phyloP scores from a whole-genome alignment of 2,329 filamentous ascomycete species.

The Fusarium falciforme region DNA sequence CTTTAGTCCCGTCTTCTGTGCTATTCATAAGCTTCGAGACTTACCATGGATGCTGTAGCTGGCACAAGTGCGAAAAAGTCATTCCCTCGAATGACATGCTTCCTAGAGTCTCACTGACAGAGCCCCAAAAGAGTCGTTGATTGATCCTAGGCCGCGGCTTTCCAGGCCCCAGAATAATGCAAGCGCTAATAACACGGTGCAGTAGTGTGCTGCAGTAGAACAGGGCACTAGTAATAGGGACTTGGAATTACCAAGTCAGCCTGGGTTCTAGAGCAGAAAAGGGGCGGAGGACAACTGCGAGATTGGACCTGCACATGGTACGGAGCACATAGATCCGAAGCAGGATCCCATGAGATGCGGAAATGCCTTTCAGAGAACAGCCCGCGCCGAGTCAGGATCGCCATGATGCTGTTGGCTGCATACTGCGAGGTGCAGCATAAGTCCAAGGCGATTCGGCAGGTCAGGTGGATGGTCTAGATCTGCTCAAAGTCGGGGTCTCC shows the following conservation, averaged over 20 bases:
- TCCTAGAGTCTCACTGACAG: background rate
- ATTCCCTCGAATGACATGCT: background rate
- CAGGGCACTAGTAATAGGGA: constrained; percentile 22
- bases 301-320: constrained; percentile 4
- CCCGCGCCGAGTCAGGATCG: constrained; percentile 16
- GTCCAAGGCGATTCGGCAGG: constrained; percentile 24
- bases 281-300: constrained; percentile 25
- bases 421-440: constrained; percentile 22
- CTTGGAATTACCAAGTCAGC: constrained; percentile 28
- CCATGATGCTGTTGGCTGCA: constrained; percentile 23
- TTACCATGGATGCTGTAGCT: background rate
- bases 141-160: constrained; percentile 29
- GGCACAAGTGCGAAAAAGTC: background rate
- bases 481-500: constrained; percentile 11
- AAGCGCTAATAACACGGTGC: constrained; percentile 38
- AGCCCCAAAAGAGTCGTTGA: constrained; percentile 15
- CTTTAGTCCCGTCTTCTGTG: background rate
- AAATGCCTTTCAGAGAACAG: constrained; percentile 20
- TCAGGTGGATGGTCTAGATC: constrained; percentile 32
- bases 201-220: constrained; percentile 42
- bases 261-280: constrained; percentile 22
- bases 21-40: background rate
- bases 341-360: constrained; percentile 6
- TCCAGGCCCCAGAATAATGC: constrained; percentile 29
- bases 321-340: background rate